These are phyloP conservation scores for Inga laurina DNA, from an alignment of 306 rosid genomes.

Conservation along the genomic window DNA sequence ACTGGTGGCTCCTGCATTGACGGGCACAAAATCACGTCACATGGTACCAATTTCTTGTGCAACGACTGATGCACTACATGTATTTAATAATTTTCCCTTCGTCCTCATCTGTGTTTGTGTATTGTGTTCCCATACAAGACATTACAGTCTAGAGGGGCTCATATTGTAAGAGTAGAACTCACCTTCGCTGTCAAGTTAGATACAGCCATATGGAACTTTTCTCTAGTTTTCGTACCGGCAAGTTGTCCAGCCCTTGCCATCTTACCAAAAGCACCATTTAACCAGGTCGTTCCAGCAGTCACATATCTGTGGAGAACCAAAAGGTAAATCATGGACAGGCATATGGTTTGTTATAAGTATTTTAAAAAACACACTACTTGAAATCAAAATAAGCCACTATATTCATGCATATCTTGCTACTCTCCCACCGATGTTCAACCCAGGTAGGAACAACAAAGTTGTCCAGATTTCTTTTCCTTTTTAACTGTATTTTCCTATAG, in stretches of 20 bases:
- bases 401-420: not conserved
- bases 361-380: not conserved
- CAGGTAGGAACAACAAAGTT: not conserved
- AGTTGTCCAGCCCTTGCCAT: conserved; percentile 86
- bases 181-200: conserved; percentile 86
- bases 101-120: conserved; percentile 2
- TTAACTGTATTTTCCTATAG: not conserved
- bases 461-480: not conserved
- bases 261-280: conserved; percentile 87
- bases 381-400: not conserved
- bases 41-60: not conserved
- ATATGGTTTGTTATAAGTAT: conserved; percentile 1
- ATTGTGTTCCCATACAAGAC: not conserved
- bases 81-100: conserved; percentile 6
- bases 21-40: conserved; percentile 10
- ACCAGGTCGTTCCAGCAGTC: conserved; percentile 82
- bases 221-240: conserved; percentile 91
- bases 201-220: conserved; percentile 75
- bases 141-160: not conserved
- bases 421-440: not conserved
- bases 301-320: conserved; percentile 65
- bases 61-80: not conserved
- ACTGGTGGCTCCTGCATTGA: conserved; percentile 77
- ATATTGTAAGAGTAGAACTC: conserved; percentile 31
- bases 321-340: not conserved